Base-by-base conservation (phyloP, 2,329 filamentous ascomycete genomes). In the Botryosphaeria dothidea region DNA sequence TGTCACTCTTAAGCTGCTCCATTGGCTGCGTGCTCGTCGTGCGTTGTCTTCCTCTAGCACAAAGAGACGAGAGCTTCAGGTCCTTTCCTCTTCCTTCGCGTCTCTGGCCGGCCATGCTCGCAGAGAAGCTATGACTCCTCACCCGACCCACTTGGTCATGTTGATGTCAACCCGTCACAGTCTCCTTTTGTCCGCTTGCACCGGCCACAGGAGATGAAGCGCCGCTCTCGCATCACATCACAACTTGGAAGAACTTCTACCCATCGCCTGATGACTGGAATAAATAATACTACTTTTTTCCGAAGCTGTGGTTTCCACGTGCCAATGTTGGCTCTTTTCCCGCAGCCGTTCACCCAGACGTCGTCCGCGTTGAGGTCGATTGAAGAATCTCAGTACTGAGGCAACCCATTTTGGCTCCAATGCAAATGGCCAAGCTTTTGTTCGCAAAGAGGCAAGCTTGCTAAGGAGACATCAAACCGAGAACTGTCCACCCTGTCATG, bases 101-200 rank as follows among this genome's bases (percentile, higher is more conserved):
- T 17, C 41, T 60, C 41, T 34, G 56, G 41, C 41, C 21, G n/a
- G 3, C 11, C 9, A 7, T 4, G 34, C 19, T 57, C 41, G 34
- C 54, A 31, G 38, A 29, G 56, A 60, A 60, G 56, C 56, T 36
- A 46, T 60, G 56, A 60, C 41, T 60, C 56, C 56, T 60, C 25
- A 9, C 19, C 41, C n/a, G 56, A 34, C 38, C 56, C 56, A 60
- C 56, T 34, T 46, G 41, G 56, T 19, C n/a, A 34, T 60, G n/a
- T 23, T 60, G 56, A 46, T 60, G 34, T 21, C 56, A 21, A 60
- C n/a, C n/a, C 29, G 23, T 15, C 9, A 21, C 25, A 23, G 45
- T 9, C 41, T 60, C 56, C 56, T 60, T 60, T 60, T 45, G 27
- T 23, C 56, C 41, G 41, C 23, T 6, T 34, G 8, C 27, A 21